phyloP scores from a whole-genome alignment of 371 early-diverging fungal genomes.

The Rhizopus stolonifer region DNA sequence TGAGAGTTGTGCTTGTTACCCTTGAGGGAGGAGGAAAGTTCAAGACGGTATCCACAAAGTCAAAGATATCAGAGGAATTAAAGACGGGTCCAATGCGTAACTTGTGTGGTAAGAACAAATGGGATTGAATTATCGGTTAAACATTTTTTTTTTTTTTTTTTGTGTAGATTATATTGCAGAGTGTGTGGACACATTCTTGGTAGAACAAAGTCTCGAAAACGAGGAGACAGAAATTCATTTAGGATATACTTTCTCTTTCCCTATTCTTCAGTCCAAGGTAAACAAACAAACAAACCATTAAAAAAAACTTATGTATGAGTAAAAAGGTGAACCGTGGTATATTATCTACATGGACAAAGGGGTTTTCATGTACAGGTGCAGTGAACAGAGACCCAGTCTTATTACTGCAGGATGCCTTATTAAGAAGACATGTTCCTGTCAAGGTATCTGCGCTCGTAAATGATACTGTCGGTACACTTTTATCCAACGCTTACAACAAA shows the following conservation, averaged over 20 bases:
- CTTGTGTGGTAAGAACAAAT: conserved; percentile 34
- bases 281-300: neutral
- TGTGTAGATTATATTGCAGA: conserved; percentile 75
- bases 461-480: conserved; percentile 93
- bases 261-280: conserved; percentile 77
- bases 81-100: conserved; percentile 65
- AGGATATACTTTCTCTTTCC: conserved; percentile 97
- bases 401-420: conserved; percentile 82
- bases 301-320: neutral
- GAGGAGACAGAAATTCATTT: conserved; percentile 50
- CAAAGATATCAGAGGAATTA: conserved; percentile 74
- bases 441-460: conserved; percentile 90
- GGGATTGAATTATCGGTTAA: conserved; percentile 14
- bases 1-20: conserved; percentile 87
- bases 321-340: conserved; percentile 67
- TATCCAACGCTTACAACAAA: conserved; percentile 83
- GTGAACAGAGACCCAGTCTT: conserved; percentile 88
- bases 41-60: conserved; percentile 73
- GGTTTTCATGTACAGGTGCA: conserved; percentile 78
- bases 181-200: conserved; percentile 78
- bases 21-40: conserved; percentile 73
- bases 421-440: conserved; percentile 70
- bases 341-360: conserved; percentile 92
- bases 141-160: conserved; percentile 8
- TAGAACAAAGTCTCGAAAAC: conserved; percentile 52